Base-by-base conservation (phyloP, 2,329 filamentous ascomycete species). In the Zarea fungicola region DNA sequence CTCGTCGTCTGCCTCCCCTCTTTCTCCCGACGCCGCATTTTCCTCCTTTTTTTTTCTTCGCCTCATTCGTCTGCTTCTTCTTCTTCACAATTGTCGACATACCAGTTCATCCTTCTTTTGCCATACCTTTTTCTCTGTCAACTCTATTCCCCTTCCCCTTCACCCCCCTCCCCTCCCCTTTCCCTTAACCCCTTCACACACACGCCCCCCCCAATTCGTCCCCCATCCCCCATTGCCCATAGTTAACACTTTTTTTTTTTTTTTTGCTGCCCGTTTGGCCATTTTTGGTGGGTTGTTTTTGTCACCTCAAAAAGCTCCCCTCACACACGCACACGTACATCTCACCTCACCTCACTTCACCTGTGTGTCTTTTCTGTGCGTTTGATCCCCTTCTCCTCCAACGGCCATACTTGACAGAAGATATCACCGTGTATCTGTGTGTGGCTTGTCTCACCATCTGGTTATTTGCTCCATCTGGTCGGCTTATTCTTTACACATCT, bases 91-190 rank as follows among this genome's bases (percentile, higher is more conserved):
- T 26, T 28, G 19, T 47, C 31, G 42, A 28, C 44, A 28, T 40
- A 34, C n/a, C 28, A 10, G 36, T 11, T 42, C 14, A 39, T 41
- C 45, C 22, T 26, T 48, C 45, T 21, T 48, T 48, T 41, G 45
- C 28, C 21, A 41, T 42, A 48, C 22, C n/a, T n/a, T 48, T 48
- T 29, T 37, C 37, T 48, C 45, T 48, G 45, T 48, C 44, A 26
- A 41, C 26, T 47, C 44, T 37, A 37, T 37, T 39, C 31, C 37
- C 36, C 29, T 21, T 14, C 44, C 36, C 45, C 36, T 35, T 39
- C 45, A 26, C 36, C n/a, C 45, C 36, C 36, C 28, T 23, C 36
- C 23, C 19, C 35, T 48, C 10, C 25, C 34, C 22, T n/a, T 16
- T 29, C 35, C 44, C 44, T 26, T 32, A 35, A 8, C 28, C 36